Evolutionary conservation across 75 land plant genomes (phyloP).

Genomic region (Picea glauca): DNA sequence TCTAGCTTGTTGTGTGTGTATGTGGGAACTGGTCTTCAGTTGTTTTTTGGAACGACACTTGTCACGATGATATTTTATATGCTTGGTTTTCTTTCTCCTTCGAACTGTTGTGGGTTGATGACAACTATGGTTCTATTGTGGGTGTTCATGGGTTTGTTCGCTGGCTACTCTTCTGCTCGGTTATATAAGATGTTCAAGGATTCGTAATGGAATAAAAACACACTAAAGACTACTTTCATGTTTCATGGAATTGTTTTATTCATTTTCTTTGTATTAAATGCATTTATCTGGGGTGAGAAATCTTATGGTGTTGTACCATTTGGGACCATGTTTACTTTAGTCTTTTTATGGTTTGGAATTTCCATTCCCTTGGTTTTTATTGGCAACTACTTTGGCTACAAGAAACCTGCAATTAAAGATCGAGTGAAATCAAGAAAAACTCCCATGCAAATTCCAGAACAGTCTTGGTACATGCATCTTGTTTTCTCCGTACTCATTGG

Average conservation of each 20-base stretch:
- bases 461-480: constrained; percentile 88
- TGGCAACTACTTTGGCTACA: constrained; percentile 77
- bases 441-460: constrained; percentile 83
- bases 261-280: constrained; percentile 50
- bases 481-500: constrained; percentile 75
- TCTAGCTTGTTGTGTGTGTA: background rate
- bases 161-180: constrained; percentile 82
- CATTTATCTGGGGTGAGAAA: too few species aligned
- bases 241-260: constrained; percentile 62
- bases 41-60: constrained; percentile 74
- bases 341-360: constrained; percentile 90
- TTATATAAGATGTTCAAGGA: constrained; percentile 81
- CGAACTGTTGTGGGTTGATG: constrained; percentile 91
- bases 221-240: constrained; percentile 70
- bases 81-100: constrained; percentile 86
- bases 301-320: constrained; percentile 27
- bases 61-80: constrained; percentile 89
- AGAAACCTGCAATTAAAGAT: constrained; percentile 74
- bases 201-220: constrained; percentile 59
- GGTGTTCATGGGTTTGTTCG: constrained; percentile 92
- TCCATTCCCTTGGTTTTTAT: constrained; percentile 83
- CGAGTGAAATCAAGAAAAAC: constrained; percentile 85
- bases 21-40: constrained; percentile 87
- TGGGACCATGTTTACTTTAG: constrained; percentile 83
- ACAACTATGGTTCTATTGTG: constrained; percentile 93